These are phyloP conservation scores for Conringia planisiliqua DNA, from an alignment of 345 rosid species.

Conservation along the genomic window DNA sequence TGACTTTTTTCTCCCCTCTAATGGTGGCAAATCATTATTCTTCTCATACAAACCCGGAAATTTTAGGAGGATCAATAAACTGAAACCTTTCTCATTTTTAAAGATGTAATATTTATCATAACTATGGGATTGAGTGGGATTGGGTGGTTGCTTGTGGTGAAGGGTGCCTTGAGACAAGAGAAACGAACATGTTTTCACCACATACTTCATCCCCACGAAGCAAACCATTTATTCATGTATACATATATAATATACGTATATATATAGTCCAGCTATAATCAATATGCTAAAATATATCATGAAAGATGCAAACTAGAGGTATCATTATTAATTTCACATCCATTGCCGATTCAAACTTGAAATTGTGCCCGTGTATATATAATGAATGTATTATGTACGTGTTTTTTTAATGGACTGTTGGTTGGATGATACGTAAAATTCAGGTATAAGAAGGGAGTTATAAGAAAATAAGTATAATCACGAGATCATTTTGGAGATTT, in stretches of 20 bases:
- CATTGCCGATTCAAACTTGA: not conserved
- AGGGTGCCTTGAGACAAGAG: constrained; percentile 34
- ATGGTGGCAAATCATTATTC: constrained; percentile 12
- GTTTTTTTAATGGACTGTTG: not conserved
- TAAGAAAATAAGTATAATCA: not conserved
- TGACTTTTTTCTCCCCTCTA: not conserved
- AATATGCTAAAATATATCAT: not conserved
- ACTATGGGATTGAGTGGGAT: constrained; percentile 7
- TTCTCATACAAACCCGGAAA: not conserved
- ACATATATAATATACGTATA: not conserved
- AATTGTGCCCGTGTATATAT: not conserved
- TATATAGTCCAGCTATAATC: not conserved
- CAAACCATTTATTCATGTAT: not conserved
- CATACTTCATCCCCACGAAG: constrained; percentile 25
- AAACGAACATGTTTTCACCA: constrained; percentile 36
- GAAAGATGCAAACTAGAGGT: not conserved
- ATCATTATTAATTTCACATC: not conserved
- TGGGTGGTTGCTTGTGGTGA: constrained; percentile 30
- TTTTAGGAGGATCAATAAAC: not conserved
- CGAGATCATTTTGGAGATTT: not conserved
- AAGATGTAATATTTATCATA: not conserved
- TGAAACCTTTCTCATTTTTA: not conserved
- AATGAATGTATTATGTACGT: not conserved
- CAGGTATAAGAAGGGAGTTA: not conserved
- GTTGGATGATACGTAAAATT: not conserved